Base-by-base conservation (phyloP, 129 eudicot genomes). In the Rutidosis leptorrhynchoides region DNA sequence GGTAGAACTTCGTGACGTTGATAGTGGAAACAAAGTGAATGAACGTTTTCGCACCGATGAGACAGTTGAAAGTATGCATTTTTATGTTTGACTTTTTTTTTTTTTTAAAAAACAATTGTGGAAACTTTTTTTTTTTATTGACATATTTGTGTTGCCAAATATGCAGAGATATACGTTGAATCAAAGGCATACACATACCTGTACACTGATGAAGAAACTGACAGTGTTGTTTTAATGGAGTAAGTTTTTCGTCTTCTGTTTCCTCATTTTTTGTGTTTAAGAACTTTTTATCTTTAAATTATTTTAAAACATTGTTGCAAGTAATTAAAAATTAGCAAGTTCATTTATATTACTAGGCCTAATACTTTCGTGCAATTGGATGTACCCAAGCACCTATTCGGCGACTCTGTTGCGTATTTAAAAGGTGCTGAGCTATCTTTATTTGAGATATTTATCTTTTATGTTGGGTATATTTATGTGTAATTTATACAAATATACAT, bases 1-100 rank as follows among this genome's bases (percentile, higher is more conserved):
- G 97, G 96, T 93, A 52, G 99, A 93, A 83, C 91, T 93, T 60
- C 99, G 99, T 32, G 99, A 93, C 62, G 85, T 89, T 65, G 99
- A 89, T 51, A 86, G 92, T 68, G 96, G 99, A 73, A 93, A 74
- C 75, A 93, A 93, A 83, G 82, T 84, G 42, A 89, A 87, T 58
- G 99, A 93, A 83, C 84, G 96, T 68, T 63, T 93, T 58, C 96
- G 99, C 28, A 93, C 99, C 9, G 95, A 93, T 67, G 99, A 93
- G 78, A 58, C 87, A 1, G 76, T 93, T 69, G 99, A 93, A 69
- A 89, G 99, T 93, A 89, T 58, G 7, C 35, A 30, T 30, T 4
- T 30, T 7, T 2, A 11, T 12, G 16, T 29, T 57, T 66, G 24
- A 58, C 32, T n/a, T n/a, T n/a, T n/a, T n/a, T n/a, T n/a, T n/a